Conservation (phyloP, 1,284 basidiomycete species). For the Rhodotorula sp. region DNA sequence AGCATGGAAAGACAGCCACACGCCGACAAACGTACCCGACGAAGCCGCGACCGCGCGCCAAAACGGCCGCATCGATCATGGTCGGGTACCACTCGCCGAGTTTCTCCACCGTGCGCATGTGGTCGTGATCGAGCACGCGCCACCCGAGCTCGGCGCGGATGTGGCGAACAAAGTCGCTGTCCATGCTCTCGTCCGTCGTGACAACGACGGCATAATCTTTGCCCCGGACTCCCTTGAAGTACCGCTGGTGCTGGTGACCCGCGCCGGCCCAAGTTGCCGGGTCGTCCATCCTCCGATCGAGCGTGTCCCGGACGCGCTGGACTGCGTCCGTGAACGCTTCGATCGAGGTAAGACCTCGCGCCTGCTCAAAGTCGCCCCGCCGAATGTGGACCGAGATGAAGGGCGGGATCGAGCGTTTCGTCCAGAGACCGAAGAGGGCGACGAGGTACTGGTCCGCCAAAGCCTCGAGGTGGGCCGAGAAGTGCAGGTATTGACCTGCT, state of each 20-base stretch:
- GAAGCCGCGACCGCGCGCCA: slow-evolving; percentile 21
- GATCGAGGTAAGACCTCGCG: slow-evolving; percentile 15
- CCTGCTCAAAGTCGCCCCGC: slow-evolving; percentile 21
- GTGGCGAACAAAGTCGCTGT: slow-evolving; percentile 14
- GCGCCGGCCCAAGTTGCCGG: slow-evolving; percentile 15
- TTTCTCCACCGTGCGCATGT: slow-evolving; percentile 12
- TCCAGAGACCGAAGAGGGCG: slow-evolving; percentile 10
- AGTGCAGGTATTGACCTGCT: slow-evolving; percentile 22
- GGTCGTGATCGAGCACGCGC: slow-evolving; percentile 28
- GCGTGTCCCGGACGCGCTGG: slow-evolving; percentile 13
- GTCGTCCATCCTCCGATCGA: slow-evolving; percentile 26
- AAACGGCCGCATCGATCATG: slow-evolving; percentile 25
- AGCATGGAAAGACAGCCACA: background rate
- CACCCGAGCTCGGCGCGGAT: slow-evolving; percentile 19
- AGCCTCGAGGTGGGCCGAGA: slow-evolving; percentile 12
- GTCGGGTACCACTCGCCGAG: slow-evolving; percentile 25
- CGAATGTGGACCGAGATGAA: slow-evolving; percentile 30
- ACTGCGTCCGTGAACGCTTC: slow-evolving; percentile 22
- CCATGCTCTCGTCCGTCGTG: slow-evolving; percentile 28
- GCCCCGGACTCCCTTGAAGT: background rate
- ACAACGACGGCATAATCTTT: slow-evolving; percentile 15
- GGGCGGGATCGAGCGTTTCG: slow-evolving; percentile 7
- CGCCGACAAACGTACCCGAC: slow-evolving; percentile 11
- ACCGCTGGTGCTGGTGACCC: slow-evolving; percentile 17
- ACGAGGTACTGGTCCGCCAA: slow-evolving; percentile 23